Evolutionary conservation across 2,329 filamentous ascomycete species (phyloP).

Genomic region (Fusarium marasasianum): DNA sequence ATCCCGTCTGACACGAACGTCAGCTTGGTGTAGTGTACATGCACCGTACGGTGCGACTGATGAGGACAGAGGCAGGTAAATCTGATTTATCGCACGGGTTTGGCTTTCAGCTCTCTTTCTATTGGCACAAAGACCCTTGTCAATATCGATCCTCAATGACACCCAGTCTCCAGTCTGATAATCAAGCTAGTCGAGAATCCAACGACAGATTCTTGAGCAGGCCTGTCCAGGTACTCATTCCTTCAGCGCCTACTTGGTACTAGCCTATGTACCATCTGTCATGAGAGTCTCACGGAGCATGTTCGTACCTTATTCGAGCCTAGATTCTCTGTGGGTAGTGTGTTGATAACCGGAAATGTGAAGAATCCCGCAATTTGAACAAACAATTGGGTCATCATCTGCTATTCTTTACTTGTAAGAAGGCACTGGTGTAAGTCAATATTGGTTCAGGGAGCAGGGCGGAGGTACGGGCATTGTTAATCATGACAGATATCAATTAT

Average conservation of each 20-base stretch:
- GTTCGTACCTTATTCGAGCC: not conserved
- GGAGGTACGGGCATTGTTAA: not conserved
- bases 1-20: not conserved
- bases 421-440: not conserved
- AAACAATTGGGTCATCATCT: not conserved
- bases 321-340: not conserved
- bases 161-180: not conserved
- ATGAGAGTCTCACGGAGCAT: not conserved
- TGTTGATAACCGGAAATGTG: not conserved
- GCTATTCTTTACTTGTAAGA: not conserved
- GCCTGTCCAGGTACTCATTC: not conserved
- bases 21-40: not conserved
- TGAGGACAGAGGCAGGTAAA: not conserved
- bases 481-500: not conserved
- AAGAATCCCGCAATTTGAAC: not conserved
- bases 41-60: not conserved
- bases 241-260: not conserved
- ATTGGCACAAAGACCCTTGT: conserved; percentile 13
- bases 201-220: not conserved
- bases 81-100: not conserved
- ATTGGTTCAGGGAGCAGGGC: not conserved
- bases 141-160: not conserved
- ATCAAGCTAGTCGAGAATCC: not conserved
- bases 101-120: not conserved
- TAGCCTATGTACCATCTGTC: not conserved